These are phyloP conservation scores for Hanseniaspora singularis DNA, from an alignment of 805 yeast genomes.

Conservation along the genomic window DNA sequence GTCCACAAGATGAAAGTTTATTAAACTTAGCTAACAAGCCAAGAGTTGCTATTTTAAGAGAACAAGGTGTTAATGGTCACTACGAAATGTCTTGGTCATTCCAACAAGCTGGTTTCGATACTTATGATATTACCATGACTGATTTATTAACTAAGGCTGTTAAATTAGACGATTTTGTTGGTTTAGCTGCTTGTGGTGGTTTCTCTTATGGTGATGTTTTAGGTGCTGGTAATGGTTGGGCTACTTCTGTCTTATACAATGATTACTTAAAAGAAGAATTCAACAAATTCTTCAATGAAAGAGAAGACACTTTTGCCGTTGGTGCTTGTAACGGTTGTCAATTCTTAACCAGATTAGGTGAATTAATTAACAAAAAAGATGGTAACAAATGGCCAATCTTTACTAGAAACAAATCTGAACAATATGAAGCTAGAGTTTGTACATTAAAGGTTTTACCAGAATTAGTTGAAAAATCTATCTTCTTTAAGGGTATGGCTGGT, in stretches of 20 bases:
- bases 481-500: conserved; percentile 85
- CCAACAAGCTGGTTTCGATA: conserved; percentile 84
- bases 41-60: conserved; percentile 89
- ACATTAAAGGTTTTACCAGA: conserved; percentile 5
- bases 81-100: conserved; percentile 98
- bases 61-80: conserved; percentile 97
- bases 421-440: conserved; percentile 88
- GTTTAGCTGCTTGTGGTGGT: conserved; percentile 97
- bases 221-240: conserved; percentile 99
- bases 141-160: conserved; percentile 70
- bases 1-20: conserved; percentile 27
- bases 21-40: conserved; percentile 39
- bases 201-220: conserved; percentile 97
- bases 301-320: conserved; percentile 87
- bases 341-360: conserved; percentile 75
- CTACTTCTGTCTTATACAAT: conserved; percentile 83
- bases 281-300: conserved; percentile 64
- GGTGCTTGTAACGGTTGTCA: conserved; percentile 99
- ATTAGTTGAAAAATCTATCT: conserved; percentile 70
- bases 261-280: conserved; percentile 67
- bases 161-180: conserved; percentile 66
- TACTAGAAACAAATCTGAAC: conserved; percentile 83
- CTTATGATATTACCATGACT: conserved; percentile 95
- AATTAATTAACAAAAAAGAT: conserved; percentile 67
- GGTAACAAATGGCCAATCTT: conserved; percentile 92